Evolutionary conservation across 306 rosid genomes (phyloP).

Genomic region (Quercus dentata): DNA sequence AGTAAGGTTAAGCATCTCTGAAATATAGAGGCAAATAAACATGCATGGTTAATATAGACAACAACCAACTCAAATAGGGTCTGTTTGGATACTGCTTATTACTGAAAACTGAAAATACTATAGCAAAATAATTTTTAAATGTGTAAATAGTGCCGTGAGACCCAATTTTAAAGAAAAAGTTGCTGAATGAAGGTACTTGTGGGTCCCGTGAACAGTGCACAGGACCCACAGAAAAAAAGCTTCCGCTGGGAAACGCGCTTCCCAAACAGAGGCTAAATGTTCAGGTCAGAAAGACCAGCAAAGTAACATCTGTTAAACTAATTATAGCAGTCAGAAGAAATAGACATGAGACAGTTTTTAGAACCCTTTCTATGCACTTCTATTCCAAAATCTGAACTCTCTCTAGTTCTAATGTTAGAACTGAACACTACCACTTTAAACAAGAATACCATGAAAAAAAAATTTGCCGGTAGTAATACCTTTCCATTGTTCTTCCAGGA

Average conservation of each 20-base stretch:
- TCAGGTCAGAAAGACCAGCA: slow-evolving; percentile 8
- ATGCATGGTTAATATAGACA: slow-evolving; percentile 5
- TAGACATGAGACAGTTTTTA: background rate
- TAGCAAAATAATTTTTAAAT: too few relatives aligned
- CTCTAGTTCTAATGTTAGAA: background rate
- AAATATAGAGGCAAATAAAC: slow-evolving; percentile 8
- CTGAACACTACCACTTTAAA: slow-evolving; percentile 1
- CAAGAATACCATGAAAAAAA: slow-evolving; percentile 5
- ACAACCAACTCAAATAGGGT: background rate
- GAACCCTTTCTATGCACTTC: background rate
- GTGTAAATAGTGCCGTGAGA: too few relatives aligned
- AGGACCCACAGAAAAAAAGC: too few relatives aligned
- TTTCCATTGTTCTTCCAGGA: slow-evolving; percentile 92
- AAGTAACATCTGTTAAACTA: background rate
- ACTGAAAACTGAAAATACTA: too few relatives aligned
- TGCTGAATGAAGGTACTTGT: too few relatives aligned
- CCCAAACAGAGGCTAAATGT: background rate
- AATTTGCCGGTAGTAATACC: slow-evolving; percentile 41
- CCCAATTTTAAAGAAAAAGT: too few relatives aligned
- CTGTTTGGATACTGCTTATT: too few relatives aligned
- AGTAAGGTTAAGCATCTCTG: slow-evolving; percentile 95
- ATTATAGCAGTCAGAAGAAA: slow-evolving; percentile 3
- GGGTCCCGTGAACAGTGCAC: too few relatives aligned
- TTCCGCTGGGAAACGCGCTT: too few relatives aligned
- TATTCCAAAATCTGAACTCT: background rate